A percentile compares a stretch with the other conserved stretches of the same genome.
phyloP scores from a whole-genome alignment of 2,329 filamentous ascomycete species.

The Didymella segeticola region DNA sequence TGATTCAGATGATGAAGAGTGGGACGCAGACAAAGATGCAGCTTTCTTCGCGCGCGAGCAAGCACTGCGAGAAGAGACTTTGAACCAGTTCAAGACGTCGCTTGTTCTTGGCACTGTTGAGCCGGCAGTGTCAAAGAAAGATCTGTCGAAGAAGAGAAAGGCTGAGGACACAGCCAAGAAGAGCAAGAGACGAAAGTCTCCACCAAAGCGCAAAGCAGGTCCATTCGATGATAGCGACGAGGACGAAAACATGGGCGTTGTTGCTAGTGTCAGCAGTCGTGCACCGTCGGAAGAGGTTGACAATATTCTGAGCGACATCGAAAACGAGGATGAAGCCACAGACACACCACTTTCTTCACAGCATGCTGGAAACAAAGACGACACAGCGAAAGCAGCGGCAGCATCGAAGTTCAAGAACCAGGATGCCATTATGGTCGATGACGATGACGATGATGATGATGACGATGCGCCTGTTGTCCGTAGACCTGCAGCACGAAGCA shows the following conservation, averaged over 20 bases:
- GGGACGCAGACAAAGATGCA: conserved; percentile 73
- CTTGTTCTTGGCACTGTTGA: conserved; percentile 53
- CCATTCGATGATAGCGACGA: conserved; percentile 42
- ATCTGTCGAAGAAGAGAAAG: conserved; percentile 44
- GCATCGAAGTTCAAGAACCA: conserved; percentile 2
- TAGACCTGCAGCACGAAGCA: conserved; percentile 46
- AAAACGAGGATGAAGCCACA: conserved; percentile 42
- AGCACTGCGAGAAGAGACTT: conserved; percentile 65
- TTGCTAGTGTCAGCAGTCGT: conserved; percentile 33
- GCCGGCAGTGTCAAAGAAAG: conserved; percentile 38
- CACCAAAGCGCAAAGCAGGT: conserved; percentile 35
- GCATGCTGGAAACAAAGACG: conserved; percentile 29
- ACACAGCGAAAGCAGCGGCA: conserved; percentile 18
- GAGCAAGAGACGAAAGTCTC: conserved; percentile 43
- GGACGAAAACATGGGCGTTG: conserved; percentile 32
- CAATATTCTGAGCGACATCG: conserved; percentile 22
- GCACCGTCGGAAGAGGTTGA: conserved; percentile 32
- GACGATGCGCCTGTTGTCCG: conserved; percentile 42
- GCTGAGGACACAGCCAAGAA: conserved; percentile 28
- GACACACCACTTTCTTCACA: conserved; percentile 53
- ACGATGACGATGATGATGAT: conserved; percentile 54
- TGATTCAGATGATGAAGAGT: conserved; percentile 88
- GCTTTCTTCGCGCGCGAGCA: conserved; percentile 83
- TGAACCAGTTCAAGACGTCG: conserved; percentile 55
- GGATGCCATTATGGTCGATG: conserved; percentile 38